Conservation (phyloP, 371 early-diverging fungal species). For the Zopfochytrium polystomum region DNA sequence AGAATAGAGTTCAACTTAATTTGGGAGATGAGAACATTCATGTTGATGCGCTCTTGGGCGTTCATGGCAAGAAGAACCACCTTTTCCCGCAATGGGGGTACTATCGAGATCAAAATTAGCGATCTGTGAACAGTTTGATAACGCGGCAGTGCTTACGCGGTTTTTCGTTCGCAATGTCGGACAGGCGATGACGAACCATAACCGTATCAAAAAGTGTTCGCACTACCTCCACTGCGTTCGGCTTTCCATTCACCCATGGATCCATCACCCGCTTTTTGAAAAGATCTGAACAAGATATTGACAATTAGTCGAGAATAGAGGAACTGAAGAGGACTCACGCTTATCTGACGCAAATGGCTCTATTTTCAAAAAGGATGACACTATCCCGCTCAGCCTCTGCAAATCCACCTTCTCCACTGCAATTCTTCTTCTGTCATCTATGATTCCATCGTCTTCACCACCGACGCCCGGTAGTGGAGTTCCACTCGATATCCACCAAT, state of each 20-base stretch:
- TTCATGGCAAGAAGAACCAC: constrained; percentile 57
- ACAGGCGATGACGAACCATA: constrained; percentile 65
- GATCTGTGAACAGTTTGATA: neutral
- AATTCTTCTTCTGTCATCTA: neutral
- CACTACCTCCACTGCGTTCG: constrained; percentile 27
- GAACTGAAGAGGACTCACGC: neutral
- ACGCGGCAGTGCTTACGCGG: constrained; percentile 21
- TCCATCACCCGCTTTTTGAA: neutral
- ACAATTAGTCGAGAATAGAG: neutral
- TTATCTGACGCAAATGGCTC: constrained; percentile 4
- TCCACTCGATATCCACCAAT: constrained; percentile 72
- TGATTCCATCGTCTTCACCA: neutral
- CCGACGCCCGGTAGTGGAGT: constrained; percentile 35
- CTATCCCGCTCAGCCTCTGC: constrained; percentile 22
- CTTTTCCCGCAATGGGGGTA: constrained; percentile 61
- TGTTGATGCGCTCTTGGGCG: constrained; percentile 57
- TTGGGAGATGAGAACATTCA: constrained; percentile 63
- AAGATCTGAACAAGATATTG: neutral
- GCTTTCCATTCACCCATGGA: constrained; percentile 9
- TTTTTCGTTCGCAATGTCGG: constrained; percentile 54
- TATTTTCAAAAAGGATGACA: constrained; percentile 24
- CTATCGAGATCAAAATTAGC: neutral
- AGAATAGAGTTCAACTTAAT: constrained; percentile 65
- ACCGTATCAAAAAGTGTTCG: constrained; percentile 53
- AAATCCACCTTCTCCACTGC: constrained; percentile 29